Base-by-base conservation (phyloP, 2,329 filamentous ascomycete species). In the Alternaria panax region DNA sequence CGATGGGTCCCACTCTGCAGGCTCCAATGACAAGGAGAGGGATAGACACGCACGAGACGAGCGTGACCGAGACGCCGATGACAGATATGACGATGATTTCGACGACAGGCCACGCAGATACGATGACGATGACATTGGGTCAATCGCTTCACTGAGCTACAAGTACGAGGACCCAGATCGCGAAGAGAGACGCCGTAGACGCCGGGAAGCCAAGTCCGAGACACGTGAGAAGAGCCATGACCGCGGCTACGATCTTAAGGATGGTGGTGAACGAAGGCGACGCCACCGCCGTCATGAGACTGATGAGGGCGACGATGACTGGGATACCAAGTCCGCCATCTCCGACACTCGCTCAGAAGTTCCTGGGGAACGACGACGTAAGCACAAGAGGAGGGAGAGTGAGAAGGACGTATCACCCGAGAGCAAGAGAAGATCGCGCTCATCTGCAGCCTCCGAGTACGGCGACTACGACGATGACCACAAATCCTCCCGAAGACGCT, bases 361-460 rank as follows among this genome's bases (percentile, higher is more conserved):
- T 7, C 75, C 73, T 42, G 71, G 75, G 12, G 75, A 78, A 46
- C 71, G 73, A 36, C 67, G 72, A 47, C 73, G 71, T 28, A 77
- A 73, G 56, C 74, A 78, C 59, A 76, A 64, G 53, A 66, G 69
- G 42, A 66, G 71, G 4, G 69, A 74, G 18, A 69, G 72, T 22
- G 76, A 78, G 34, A 65, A 72, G 27, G 74, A 76, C 42, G 70
- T 69, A 14, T 77, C 74, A 14, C 62, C 70, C 1, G 71, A 76
- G 43, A 68, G 52, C 48, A 65, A 64, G 56, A 56, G 54, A 8
- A 65, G 70, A n/a, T 68, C 67, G 16, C 71, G 71, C 32, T 76
- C 74, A 1, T 66, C 72, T 6, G 77, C 78, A 18, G 75, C 73
- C 38, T 81, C 80, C 30, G 77, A 82, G 54, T 76, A 78, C 27